phyloP scores from a whole-genome alignment of 2,329 filamentous ascomycete genomes.

The Diplodia mutila region DNA sequence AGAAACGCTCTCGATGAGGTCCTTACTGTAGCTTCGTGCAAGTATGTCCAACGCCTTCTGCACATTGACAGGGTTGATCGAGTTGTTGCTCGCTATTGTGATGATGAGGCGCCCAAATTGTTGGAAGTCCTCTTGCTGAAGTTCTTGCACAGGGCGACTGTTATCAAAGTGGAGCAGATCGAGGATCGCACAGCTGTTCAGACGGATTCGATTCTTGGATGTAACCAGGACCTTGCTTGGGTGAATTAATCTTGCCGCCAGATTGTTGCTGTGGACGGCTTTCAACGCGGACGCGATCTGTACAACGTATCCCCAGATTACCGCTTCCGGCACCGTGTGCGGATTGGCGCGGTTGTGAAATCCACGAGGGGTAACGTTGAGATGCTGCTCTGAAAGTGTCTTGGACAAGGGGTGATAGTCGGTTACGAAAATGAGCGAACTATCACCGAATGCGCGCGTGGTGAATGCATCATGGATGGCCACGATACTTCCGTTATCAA shows the following conservation, averaged over 20 bases:
- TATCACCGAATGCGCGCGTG: conserved; percentile 88
- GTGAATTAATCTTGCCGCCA: conserved; percentile 86
- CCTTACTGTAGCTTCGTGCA: conserved; percentile 73
- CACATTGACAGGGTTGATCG: conserved; percentile 63
- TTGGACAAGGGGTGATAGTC: conserved; percentile 92
- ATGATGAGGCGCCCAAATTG: conserved; percentile 84
- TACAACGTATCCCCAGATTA: conserved; percentile 89
- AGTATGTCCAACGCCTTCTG: conserved; percentile 49
- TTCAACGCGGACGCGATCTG: conserved; percentile 89
- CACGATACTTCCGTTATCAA: conserved; percentile 81
- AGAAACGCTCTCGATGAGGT: conserved; percentile 76
- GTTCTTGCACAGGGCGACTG: conserved; percentile 68
- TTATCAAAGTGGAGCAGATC: conserved; percentile 86
- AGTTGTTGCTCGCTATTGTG: conserved; percentile 74
- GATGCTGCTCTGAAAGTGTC: conserved; percentile 83
- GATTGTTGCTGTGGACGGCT: conserved; percentile 76
- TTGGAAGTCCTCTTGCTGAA: conserved; percentile 85
- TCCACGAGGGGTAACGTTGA: conserved; percentile 44
- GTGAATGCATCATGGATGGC: conserved; percentile 92
- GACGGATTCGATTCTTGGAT: conserved; percentile 83
- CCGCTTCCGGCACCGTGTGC: conserved; percentile 50
- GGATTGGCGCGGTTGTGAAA: conserved; percentile 21
- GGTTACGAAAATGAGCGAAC: conserved; percentile 89
- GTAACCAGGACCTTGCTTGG: conserved; percentile 88
- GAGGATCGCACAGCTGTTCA: conserved; percentile 85